Conservation (phyloP, 805 yeast species). For the Kodamaea sagamina region DNA sequence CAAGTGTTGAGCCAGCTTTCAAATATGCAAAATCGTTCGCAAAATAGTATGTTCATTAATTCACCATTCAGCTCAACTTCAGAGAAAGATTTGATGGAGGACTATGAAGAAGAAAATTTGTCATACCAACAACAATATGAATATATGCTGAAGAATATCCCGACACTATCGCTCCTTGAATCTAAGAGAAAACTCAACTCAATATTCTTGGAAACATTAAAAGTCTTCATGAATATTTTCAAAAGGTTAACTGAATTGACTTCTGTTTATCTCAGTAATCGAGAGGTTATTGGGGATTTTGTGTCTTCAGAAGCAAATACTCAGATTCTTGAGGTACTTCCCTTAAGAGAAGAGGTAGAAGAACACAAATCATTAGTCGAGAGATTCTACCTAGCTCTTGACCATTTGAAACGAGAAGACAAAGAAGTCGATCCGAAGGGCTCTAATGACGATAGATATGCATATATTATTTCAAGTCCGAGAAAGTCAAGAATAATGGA, state of each 20-base stretch:
- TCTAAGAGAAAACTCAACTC: slow-evolving; percentile 33
- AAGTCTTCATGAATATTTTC: slow-evolving; percentile 32
- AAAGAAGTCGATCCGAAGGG: not conserved
- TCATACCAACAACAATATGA: slow-evolving; percentile 28
- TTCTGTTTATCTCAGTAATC: slow-evolving; percentile 27
- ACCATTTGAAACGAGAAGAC: slow-evolving; percentile 15
- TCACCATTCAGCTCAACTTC: slow-evolving; percentile 24
- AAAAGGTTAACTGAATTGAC: slow-evolving; percentile 32
- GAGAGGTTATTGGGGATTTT: slow-evolving; percentile 31
- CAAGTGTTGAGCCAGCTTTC: slow-evolving; percentile 23
- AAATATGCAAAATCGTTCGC: slow-evolving; percentile 13
- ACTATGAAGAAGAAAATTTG: slow-evolving; percentile 18
- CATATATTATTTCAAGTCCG: slow-evolving; percentile 36
- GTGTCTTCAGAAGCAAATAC: slow-evolving; percentile 15
- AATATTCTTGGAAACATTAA: slow-evolving; percentile 38
- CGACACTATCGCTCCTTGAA: slow-evolving; percentile 34
- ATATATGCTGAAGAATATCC: slow-evolving; percentile 24
- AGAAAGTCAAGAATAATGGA: slow-evolving; percentile 13
- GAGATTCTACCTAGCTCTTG: slow-evolving; percentile 30
- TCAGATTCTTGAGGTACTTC: slow-evolving; percentile 25
- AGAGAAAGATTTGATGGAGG: slow-evolving; percentile 11
- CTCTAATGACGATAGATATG: slow-evolving; percentile 9
- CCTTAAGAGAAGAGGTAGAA: slow-evolving; percentile 34
- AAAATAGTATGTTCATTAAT: slow-evolving; percentile 17
- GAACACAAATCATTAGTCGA: slow-evolving; percentile 31